Base-by-base conservation (phyloP, 2,329 filamentous ascomycete genomes). In the Clathrospora elynae region DNA sequence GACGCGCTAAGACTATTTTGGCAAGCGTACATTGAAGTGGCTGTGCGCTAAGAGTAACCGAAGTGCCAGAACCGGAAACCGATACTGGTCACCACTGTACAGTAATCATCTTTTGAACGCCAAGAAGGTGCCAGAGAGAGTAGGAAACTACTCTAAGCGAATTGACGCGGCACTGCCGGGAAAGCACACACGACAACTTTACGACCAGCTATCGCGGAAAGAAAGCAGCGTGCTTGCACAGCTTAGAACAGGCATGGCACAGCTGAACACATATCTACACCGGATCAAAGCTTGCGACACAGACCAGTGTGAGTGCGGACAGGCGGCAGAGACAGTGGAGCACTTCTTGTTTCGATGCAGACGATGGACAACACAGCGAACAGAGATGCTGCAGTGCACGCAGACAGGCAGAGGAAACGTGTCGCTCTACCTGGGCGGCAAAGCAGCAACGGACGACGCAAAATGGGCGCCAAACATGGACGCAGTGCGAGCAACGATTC, bases 241-340 rank as follows among this genome's bases (percentile, higher is more conserved):
- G 36, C 36, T 46, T 24, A 41, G 36, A 36, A 46, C 36, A 46
- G 42, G 42, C 31, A 46, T 46, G 26, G 42, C 36, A 41, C 24
- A 37, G 32, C 36, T 46, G 11, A 46, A 46, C 36, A 41, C 36
- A 23, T 46, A 46, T 32, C 42, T 24, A 35, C 16, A 46, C 36
- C 25, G 37, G 20, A 46, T 46, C 13, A 46, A 37, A 46, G 42
- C 42, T 3, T 46, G 8, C 3, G 13, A 16, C 2, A 46, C 24
- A 41, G 42, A 46, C 32, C 36, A 46, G 24, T 46, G 35, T 17
- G 36, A 40, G 18, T n/a, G n/a, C n/a, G n/a, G n/a, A n/a, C n/a
- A n/a, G n/a, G n/a, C n/a, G n/a, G n/a, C n/a, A n/a, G n/a, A n/a
- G n/a, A n/a, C n/a, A n/a, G n/a, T n/a, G n/a, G n/a, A 42, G 31